Percentiles rank a stretch among this genome's conserved stretches.
Evolutionary conservation across 2,329 filamentous ascomycete genomes (phyloP).

Genomic region (Aureobasidium uvarum): DNA sequence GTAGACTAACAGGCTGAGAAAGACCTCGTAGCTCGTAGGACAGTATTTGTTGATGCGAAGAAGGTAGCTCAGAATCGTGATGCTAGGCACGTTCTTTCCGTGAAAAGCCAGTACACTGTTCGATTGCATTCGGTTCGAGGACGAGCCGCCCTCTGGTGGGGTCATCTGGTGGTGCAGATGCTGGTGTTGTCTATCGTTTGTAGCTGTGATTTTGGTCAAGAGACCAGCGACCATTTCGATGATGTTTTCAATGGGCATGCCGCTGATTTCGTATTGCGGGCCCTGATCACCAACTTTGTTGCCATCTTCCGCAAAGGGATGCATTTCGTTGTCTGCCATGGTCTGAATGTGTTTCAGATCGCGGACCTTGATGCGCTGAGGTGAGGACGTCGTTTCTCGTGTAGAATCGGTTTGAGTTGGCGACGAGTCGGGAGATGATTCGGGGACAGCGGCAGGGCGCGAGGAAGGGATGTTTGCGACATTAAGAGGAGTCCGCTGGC

Average conservation of each 20-base stretch:
- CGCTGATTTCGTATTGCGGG: constrained; percentile 86
- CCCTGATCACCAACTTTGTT: constrained; percentile 46
- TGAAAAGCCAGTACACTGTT: constrained; percentile 89
- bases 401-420: constrained; percentile 33
- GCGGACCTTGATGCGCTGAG: constrained; percentile 71
- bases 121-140: constrained; percentile 59
- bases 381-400: constrained; percentile 39
- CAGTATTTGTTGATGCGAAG: constrained; percentile 98
- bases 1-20: constrained; percentile 90
- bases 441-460: constrained; percentile 31
- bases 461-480: background rate
- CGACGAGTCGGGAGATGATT: constrained; percentile 44
- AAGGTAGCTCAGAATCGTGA: constrained; percentile 93
- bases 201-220: constrained; percentile 94
- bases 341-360: constrained; percentile 89
- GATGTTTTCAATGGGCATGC: constrained; percentile 94
- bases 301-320: constrained; percentile 53
- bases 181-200: constrained; percentile 92
- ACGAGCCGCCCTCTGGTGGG: constrained; percentile 57
- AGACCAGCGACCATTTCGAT: constrained; percentile 99
- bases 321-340: constrained; percentile 75
- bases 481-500: constrained; percentile 19
- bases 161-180: constrained; percentile 75
- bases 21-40: constrained; percentile 97
- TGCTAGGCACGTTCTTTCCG: constrained; percentile 95